Conservation (phyloP, 805 yeast genomes). For the Ogataea parapolymorpha region DNA sequence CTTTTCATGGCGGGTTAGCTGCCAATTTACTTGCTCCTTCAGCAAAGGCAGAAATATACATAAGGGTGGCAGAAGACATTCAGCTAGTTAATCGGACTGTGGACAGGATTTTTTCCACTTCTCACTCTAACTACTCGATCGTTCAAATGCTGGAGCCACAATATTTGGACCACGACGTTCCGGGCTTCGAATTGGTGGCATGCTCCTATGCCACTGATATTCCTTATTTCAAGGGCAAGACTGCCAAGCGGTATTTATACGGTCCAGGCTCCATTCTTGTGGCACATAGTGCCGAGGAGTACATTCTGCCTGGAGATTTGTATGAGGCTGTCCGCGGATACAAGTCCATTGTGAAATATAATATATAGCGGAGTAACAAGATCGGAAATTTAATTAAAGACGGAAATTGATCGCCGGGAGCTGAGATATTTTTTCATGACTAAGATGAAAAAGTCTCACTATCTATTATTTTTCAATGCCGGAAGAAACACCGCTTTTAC, state of each 20-base stretch:
- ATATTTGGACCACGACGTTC: constrained; percentile 50
- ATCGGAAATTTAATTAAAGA: too few species aligned
- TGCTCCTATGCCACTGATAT: constrained; percentile 34
- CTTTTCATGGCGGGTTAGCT: constrained; percentile 54
- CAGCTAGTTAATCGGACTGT: constrained; percentile 37
- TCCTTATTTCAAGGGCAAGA: constrained; percentile 28
- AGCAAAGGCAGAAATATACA: constrained; percentile 43
- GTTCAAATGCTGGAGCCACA: constrained; percentile 33
- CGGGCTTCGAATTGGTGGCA: constrained; percentile 47
- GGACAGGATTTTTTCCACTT: constrained; percentile 26
- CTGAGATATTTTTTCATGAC: too few species aligned
- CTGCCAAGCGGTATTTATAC: constrained; percentile 43
- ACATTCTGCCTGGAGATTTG: constrained; percentile 41
- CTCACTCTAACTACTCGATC: constrained; percentile 12
- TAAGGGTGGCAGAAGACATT: constrained; percentile 49
- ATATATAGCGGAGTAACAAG: background rate
- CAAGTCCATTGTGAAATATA: constrained; percentile 34
- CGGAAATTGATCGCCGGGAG: too few species aligned
- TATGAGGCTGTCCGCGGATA: constrained; percentile 47
- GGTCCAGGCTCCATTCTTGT: constrained; percentile 59
- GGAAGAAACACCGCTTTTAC: background rate
- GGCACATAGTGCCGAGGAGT: constrained; percentile 39
- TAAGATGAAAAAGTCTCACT: too few species aligned
- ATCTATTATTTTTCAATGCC: background rate
- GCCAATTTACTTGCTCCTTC: constrained; percentile 55